Percentiles rank a stretch among this genome's conserved stretches.
Evolutionary conservation across 2,329 filamentous ascomycete genomes (phyloP).

Genomic region (Fusarium mexicanum): DNA sequence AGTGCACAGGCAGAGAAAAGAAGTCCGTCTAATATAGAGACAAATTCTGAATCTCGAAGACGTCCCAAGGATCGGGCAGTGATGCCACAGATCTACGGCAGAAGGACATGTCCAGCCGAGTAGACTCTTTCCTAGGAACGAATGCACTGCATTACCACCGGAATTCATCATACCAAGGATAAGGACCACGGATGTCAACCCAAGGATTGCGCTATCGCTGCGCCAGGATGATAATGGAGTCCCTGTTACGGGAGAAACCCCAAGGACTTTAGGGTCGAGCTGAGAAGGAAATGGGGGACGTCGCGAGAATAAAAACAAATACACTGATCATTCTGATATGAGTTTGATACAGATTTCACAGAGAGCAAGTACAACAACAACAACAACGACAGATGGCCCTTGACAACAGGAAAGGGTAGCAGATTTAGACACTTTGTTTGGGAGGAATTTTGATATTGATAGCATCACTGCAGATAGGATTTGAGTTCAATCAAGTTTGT

Average conservation of each 20-base stretch:
- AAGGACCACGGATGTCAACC: constrained; percentile 14
- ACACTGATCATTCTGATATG: constrained; percentile 28
- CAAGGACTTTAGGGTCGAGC: constrained; percentile 26
- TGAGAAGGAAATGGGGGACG: constrained; percentile 10
- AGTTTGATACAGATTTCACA: constrained; percentile 32
- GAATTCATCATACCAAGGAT: constrained; percentile 31
- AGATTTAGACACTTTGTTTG: constrained; percentile 41
- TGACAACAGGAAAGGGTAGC: constrained; percentile 43
- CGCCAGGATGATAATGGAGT: constrained; percentile 26
- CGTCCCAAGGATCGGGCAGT: constrained; percentile 23
- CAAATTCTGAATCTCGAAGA: constrained; percentile 37
- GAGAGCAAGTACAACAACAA: constrained; percentile 10
- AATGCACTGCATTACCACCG: constrained; percentile 29
- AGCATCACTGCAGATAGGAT: not conserved
- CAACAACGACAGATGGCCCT: constrained; percentile 32
- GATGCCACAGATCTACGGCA: constrained; percentile 35
- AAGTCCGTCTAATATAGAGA: constrained; percentile 38
- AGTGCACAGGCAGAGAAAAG: constrained; percentile 38
- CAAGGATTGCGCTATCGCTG: constrained; percentile 30
- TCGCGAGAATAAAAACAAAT: constrained; percentile 10
- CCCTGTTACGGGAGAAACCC: constrained; percentile 18
- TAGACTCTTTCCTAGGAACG: constrained; percentile 25
- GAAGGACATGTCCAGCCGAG: constrained; percentile 29
- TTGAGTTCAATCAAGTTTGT: constrained; percentile 2
- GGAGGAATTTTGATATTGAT: constrained; percentile 22